Evolutionary conservation across 768 basidiomycete genomes (phyloP).

Genomic region (Amanita thiersii): DNA sequence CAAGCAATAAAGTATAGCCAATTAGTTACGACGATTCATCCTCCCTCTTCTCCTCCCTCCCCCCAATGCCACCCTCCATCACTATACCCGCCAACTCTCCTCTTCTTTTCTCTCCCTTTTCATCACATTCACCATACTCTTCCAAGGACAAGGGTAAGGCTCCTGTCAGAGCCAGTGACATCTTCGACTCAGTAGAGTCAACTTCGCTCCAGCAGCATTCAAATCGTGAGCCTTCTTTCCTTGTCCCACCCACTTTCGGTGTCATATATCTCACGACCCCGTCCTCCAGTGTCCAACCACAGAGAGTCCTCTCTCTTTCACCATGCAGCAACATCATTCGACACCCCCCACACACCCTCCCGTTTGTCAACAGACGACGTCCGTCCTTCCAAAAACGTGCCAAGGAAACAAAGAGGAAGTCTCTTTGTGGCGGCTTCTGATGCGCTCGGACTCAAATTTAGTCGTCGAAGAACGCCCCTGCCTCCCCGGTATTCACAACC

Average conservation of each 20-base stretch:
- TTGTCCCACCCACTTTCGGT: not conserved
- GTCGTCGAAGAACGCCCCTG: slow-evolving; percentile 24
- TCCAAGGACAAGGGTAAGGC: not conserved
- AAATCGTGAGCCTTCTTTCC: not conserved
- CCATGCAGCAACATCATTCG: not conserved
- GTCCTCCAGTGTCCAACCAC: not conserved
- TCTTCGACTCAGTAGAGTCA: not conserved
- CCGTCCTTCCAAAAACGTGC: not conserved
- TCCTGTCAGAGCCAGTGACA: slow-evolving; percentile 1
- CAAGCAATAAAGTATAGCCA: too few species aligned
- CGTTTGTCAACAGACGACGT: not conserved
- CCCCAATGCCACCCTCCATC: not conserved
- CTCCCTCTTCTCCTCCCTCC: not conserved
- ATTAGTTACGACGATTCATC: not conserved
- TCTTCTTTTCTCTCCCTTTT: not conserved
- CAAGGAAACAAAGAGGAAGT: slow-evolving; percentile 29
- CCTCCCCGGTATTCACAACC: slow-evolving; percentile 24
- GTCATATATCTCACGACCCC: too few species aligned
- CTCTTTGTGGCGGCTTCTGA: slow-evolving; percentile 48
- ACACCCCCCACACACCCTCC: slow-evolving; percentile 2
- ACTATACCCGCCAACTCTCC: too few species aligned
- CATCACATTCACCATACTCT: not conserved
- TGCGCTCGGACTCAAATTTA: slow-evolving; percentile 40
- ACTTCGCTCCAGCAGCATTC: not conserved
- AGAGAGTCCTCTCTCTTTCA: not conserved